Evolutionary conservation across 306 rosid genomes (phyloP), one percentile per base, ranked within the genome.

Genomic region (Biancaea sappan): DNA sequence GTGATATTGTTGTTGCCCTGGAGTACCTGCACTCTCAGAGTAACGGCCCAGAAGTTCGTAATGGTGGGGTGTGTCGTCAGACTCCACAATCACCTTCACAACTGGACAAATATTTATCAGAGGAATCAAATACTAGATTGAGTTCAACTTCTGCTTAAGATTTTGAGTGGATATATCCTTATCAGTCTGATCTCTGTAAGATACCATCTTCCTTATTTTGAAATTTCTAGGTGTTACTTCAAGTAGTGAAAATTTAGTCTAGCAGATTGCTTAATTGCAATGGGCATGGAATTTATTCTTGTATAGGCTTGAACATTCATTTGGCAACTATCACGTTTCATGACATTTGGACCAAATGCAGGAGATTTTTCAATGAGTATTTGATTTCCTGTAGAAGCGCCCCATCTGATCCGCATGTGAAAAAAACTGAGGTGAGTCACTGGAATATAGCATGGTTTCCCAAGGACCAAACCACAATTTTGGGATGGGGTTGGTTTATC

Each of bases 1-100:
- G 88, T 34, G 99, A 88, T 69, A 95, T 95, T 68, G 97, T 90
- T 41, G 93, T 88, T 35, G 99, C 99, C 22, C 92, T 95, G 24
- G 99, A 95, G 77, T 95, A 90, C 83, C 86, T 91, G 82, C 85
- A 87, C 35, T 86, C 97, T 37, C 93, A 86, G 81, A 85, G 83
- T 35, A n/a, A 34, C 9, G 14, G 5, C 72, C 32, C 83, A 16
- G 84, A 83, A 67, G 54, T 21, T 31, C 73, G 19, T 44, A 52
- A 62, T 60, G 51, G 73, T 31, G 78, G 72, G 37, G 47, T 13
- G 35, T 75, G 11, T 43, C 63, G 60, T 73, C 37, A 85, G 18
- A 70, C 79, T 4, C 61, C 29, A 13, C 69, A 64, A 43, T 70
- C 89, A 50, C 82, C 79, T 26, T 50, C 82, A 18, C 78, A 59